These are phyloP conservation scores for Pistacia integerrima DNA, from an alignment of 345 rosid genomes.

Conservation along the genomic window DNA sequence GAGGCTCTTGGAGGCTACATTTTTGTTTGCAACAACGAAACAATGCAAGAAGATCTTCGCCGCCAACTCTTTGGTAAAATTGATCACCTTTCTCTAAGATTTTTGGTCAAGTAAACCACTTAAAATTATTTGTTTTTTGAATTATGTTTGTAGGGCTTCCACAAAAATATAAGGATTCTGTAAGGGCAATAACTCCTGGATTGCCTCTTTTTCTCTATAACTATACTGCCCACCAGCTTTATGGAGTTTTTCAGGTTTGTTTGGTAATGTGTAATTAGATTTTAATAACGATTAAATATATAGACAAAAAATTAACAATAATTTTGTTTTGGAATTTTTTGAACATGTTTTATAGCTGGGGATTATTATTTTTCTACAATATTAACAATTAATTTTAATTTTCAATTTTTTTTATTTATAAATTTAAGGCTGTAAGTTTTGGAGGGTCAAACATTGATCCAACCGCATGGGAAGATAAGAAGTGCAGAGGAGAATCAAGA, in stretches of 20 bases:
- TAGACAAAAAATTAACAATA: no score
- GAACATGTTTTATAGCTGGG: no score
- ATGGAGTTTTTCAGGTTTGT: conserved; percentile 61
- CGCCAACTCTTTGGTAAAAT: conserved; percentile 57
- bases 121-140: background rate
- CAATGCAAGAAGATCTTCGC: conserved; percentile 62
- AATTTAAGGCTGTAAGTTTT: conserved; percentile 21
- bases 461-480: conserved; percentile 27
- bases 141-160: conserved; percentile 45
- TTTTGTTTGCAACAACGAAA: conserved; percentile 64
- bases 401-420: background rate
- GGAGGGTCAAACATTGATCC: conserved; percentile 27
- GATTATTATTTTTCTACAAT: no score
- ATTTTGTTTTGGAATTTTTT: no score
- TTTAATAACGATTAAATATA: no score
- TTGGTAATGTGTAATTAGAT: background rate
- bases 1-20: conserved; percentile 61
- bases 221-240: conserved; percentile 68
- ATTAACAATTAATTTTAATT: no score
- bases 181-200: conserved; percentile 64
- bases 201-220: conserved; percentile 69
- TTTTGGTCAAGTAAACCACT: no score
- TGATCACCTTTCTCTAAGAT: background rate
- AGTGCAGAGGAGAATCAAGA: conserved; percentile 24
- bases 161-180: conserved; percentile 59